Evolutionary conservation across 352 stramenopile species (phyloP), one percentile per base, ranked within the genome.

Genomic region (Phytophthora syringae): DNA sequence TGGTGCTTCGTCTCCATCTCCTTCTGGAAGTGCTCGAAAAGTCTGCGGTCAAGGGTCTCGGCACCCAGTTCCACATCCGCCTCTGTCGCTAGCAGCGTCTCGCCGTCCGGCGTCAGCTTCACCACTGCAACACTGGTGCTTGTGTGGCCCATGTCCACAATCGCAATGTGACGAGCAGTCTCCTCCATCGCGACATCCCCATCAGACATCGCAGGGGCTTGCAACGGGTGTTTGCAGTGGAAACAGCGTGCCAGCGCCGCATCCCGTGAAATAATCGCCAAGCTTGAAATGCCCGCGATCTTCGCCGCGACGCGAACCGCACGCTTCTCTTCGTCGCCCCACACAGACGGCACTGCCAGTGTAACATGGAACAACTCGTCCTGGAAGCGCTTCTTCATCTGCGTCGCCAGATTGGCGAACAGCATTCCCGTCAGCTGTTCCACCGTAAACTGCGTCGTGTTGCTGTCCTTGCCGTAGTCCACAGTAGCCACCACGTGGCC

Each of bases 91-190:
- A 95, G 57, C 40, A 92, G 57, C 12, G 64, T 82, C 68, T 92
- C 83, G 15, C 76, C 83, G 60, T 63, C 57, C 74, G 76, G 54
- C 20, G 82, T 89, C 21, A 95, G 80, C 61, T 86, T 86, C 32
- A 92, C 86, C 3, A 92, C 68, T 15, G 86, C 74, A 20, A 92
- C 73, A 43, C 79, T 89, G 10, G 90, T 95, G 47, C 66, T 91
- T 22, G 78, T 88, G 65, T 94, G 82, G 40, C 92, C 92, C 66
- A 98, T 89, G 68, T 98, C 92, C 9, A 98, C 73, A 61, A 98
- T 90, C 48, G 88, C 68, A 60, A 98, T 93, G 62, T 85, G 75
- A 27, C 66, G 59, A 44, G 66, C 50, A 15, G 57, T 70, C 28
- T 69, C 72, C 32, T 78, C 56, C 50, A 70, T 74, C 1, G 32